Evolutionary conservation across 345 rosid genomes (phyloP).

Genomic region (Eucalyptus curtisii): DNA sequence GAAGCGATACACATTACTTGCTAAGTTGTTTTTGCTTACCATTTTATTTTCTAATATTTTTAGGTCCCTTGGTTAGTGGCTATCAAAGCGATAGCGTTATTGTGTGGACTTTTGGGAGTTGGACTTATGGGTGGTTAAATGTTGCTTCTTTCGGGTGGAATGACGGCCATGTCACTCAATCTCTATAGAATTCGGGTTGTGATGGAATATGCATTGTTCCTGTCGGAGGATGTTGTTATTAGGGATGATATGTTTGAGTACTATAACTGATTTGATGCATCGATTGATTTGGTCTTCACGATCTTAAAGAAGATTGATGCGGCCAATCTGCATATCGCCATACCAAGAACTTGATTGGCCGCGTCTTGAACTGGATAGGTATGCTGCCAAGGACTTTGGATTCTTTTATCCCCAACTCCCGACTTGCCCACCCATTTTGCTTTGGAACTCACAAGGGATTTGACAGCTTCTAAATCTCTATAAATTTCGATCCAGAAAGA

Average conservation of each 20-base stretch:
- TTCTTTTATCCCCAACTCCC: not conserved
- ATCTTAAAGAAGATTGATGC: no score
- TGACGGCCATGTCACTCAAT: no score
- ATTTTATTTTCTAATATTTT: no score
- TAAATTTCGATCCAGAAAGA: no score
- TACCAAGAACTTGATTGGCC: not conserved
- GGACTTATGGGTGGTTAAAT: no score
- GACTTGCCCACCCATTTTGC: not conserved
- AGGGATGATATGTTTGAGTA: not conserved
- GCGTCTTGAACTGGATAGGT: not conserved
- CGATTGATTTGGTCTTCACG: not conserved
- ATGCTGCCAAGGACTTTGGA: not conserved
- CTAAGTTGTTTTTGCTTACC: accelerated
- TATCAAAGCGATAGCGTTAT: accelerated
- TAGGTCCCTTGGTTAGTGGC: no score
- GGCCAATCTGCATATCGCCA: not conserved
- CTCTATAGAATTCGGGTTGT: accelerated
- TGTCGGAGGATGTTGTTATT: not conserved
- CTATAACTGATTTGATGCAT: not conserved
- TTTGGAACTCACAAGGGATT: not conserved
- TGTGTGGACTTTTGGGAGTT: no score
- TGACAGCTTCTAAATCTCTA: not conserved
- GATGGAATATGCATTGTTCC: no score
- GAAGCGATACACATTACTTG: no score
- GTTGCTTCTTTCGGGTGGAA: no score